Conservation (phyloP, 2,329 filamentous ascomycete species). For the Cryphonectria carpinicola region DNA sequence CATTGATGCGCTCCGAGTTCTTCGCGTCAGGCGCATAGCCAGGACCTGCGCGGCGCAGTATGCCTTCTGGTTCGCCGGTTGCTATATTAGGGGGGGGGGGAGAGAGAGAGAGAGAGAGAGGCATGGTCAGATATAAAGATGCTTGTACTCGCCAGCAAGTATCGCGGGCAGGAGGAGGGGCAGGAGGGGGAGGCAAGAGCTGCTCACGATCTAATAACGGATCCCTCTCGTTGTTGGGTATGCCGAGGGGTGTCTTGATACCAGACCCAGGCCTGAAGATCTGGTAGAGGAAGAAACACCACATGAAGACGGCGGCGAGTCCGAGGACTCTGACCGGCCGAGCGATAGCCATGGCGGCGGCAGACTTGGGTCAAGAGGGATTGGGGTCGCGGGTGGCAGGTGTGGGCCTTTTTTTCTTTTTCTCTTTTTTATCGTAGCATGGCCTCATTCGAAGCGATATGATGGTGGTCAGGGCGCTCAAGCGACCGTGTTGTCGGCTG, state of each 20-base stretch:
- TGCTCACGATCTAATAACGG: constrained; percentile 83
- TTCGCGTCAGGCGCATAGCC: constrained; percentile 78
- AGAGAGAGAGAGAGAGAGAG: not conserved
- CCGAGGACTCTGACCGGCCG: constrained; percentile 81
- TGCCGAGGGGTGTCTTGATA: constrained; percentile 44
- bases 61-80: constrained; percentile 80
- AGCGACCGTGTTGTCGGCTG: constrained; percentile 13
- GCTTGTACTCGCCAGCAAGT: not conserved
- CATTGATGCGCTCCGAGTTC: constrained; percentile 84
- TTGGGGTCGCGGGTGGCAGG: not conserved
- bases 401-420: not conserved
- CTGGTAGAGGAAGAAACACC: constrained; percentile 79
- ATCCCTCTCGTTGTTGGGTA: constrained; percentile 64
- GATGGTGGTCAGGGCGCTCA: constrained; percentile 19
- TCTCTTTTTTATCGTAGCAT: constrained; percentile 23
- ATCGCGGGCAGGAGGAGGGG: constrained; percentile 5
- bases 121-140: not conserved
- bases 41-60: constrained; percentile 72
- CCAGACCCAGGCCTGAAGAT: constrained; percentile 63
- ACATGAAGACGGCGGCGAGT: constrained; percentile 70
- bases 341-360: constrained; percentile 75
- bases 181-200: constrained; percentile 7
- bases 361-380: constrained; percentile 22
- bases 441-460: constrained; percentile 21
- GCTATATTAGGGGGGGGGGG: too few species aligned